Percentiles rank a stretch among this genome's conserved stretches.
Evolutionary conservation across 805 yeast species (phyloP).

Genomic region (Candida verbasci): DNA sequence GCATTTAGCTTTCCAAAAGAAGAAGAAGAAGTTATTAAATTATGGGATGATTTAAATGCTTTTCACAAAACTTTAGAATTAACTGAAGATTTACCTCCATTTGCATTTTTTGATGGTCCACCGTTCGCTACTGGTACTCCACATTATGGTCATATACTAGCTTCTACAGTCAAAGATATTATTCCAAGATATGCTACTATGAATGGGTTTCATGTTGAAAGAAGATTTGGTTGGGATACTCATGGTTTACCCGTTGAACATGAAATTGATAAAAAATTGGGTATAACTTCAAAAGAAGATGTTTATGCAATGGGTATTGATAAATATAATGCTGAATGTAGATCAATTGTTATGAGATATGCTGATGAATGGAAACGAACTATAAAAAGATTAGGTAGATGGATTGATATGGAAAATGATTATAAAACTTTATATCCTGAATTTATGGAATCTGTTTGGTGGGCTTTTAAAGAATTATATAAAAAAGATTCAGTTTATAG

Average conservation of each 20-base stretch:
- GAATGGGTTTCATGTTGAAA: conserved; percentile 94
- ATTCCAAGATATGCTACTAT: conserved; percentile 97
- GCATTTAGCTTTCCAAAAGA: conserved; percentile 77
- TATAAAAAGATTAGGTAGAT: conserved; percentile 92
- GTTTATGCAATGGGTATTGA: conserved; percentile 92
- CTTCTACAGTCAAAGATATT: conserved; percentile 95
- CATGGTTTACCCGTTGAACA: conserved; percentile 99
- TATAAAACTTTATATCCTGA: conserved; percentile 93
- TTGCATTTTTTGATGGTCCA: conserved; percentile 97
- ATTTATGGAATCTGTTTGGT: conserved; percentile 98
- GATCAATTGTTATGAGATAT: conserved; percentile 95
- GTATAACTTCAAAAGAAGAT: conserved; percentile 89
- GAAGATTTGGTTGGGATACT: conserved; percentile 99
- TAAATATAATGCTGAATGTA: conserved; percentile 90
- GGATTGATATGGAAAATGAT: conserved; percentile 99
- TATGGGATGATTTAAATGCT: conserved; percentile 93
- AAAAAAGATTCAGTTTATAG: conserved; percentile 87
- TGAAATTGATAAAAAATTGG: conserved; percentile 95
- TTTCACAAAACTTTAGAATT: conserved; percentile 81
- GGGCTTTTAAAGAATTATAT: conserved; percentile 90
- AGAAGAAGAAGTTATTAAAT: conserved; percentile 74
- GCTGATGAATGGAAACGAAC: conserved; percentile 93
- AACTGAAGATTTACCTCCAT: conserved; percentile 80
- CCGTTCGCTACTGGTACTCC: conserved; percentile 99
- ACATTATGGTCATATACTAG: conserved; percentile 95